These are phyloP conservation scores for Dictyostelium discoideum DNA, from an alignment of 78 protist genomes.

Conservation along the genomic window dicty_2.7 NC_007088.5:3061501-3062000, in stretches of 20 bases:
- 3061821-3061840: conserved; percentile 84
- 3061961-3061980: conserved; percentile 79
- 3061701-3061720: conserved; percentile 84
- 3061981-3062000: conserved; percentile 56
- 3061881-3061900: conserved; percentile 84
- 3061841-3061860: conserved; percentile 81
- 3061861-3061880: conserved; percentile 75
- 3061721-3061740: conserved; percentile 52
- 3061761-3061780: conserved; percentile 58
- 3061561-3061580: background rate
- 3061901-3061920: conserved; percentile 78
- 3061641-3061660: conserved; percentile 83
- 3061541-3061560: background rate
- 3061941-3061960: conserved; percentile 84
- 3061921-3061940: conserved; percentile 81
- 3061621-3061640: conserved; percentile 74
- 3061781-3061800: conserved; percentile 84
- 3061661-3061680: conserved; percentile 87
- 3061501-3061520: too few relatives aligned
- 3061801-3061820: conserved; percentile 66
- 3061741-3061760: conserved; percentile 74
- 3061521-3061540: too few relatives aligned
- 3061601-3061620: conserved; percentile 43
- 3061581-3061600: background rate
- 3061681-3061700: conserved; percentile 83